Evolutionary conservation across 148 eudicot species (phyloP), one percentile per base, ranked within the genome.

Genomic region (Spergularia marina): DNA sequence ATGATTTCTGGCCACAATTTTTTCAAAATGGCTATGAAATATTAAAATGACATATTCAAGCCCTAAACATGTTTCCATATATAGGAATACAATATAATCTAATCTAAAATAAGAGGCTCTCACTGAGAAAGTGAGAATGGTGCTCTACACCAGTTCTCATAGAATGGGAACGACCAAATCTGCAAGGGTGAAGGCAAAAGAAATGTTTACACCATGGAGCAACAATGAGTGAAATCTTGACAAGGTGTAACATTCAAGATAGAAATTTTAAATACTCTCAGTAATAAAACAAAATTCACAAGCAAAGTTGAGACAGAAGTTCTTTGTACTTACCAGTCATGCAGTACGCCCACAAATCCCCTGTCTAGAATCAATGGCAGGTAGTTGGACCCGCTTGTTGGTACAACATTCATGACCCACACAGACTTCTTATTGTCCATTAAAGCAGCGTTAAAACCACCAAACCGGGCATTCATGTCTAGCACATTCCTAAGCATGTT

Each of bases 391-490:
- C 91, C 96, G 44, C 81, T 86, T 61, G 87, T 87, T 30, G 98
- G 96, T 23, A 93, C 91, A 63, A 89, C 97, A 83, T 93, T 93
- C 98, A 93, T 93, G 78, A 93, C 98, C 98, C 97, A 93, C 57
- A 86, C 98, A 61, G 97, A 88, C 80, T 91, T 93, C 74, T 84
- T 83, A 77, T 91, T 77, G 71, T 91, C 97, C 77, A 88, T 81
- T 69, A 93, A 77, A 17, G 96, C 98, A 68, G 86, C 84, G 85
- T 88, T 93, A 70, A 93, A 84, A 12, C 98, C 98, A 56, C 97
- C 98, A 78, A 91, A 85, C 65, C 77, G 89, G 40, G 98, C 88
- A 86, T 93, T 93, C 98, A 93, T 93, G 83, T 93, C 98, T 66
- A 93, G 72, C 79, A 93, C 97, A 86, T 91, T 93, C 76, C 98